These are phyloP conservation scores for Acanthamoeba rhysodes DNA, from an alignment of 208 protist species.

Conservation along the genomic window DNA sequence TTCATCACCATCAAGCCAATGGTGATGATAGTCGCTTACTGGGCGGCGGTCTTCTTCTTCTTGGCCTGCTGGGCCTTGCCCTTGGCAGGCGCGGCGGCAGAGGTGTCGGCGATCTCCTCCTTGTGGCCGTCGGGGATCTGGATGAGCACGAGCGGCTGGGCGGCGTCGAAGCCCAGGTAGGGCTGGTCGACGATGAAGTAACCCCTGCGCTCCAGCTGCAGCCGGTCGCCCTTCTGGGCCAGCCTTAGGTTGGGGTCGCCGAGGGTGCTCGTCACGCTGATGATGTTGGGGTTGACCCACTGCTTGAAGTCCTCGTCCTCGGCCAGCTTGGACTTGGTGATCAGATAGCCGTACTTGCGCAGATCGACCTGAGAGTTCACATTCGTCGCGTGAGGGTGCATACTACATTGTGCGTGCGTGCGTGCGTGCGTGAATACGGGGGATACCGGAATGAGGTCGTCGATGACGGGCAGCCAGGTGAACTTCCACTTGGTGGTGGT, in stretches of 20 bases:
- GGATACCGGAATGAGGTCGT: slow-evolving; percentile 5
- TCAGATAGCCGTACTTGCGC: slow-evolving; percentile 97
- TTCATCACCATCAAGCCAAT: background rate
- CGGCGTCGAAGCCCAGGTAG: slow-evolving; percentile 85
- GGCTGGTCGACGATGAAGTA: slow-evolving; percentile 98
- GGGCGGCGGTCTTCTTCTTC: background rate
- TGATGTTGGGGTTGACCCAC: slow-evolving; percentile 92
- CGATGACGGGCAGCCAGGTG: slow-evolving; percentile 94
- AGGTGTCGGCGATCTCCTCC: slow-evolving; percentile 36
- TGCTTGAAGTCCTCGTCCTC: slow-evolving; percentile 95
- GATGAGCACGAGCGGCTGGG: slow-evolving; percentile 85
- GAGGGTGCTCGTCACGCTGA: slow-evolving; percentile 86
- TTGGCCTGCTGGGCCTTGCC: slow-evolving; percentile 32
- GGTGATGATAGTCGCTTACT: background rate
- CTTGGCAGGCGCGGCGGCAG: background rate
- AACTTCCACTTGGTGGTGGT: slow-evolving; percentile 99
- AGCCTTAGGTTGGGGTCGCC: slow-evolving; percentile 93
- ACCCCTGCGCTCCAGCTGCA: slow-evolving; percentile 97
- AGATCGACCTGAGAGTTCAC: slow-evolving; percentile 89
- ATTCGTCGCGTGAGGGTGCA: too few relatives aligned
- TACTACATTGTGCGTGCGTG: too few relatives aligned
- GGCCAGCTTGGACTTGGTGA: slow-evolving; percentile 98
- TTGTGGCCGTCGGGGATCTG: slow-evolving; percentile 87
- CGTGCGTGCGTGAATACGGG: background rate
- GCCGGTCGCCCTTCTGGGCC: slow-evolving; percentile 93